phyloP scores from a whole-genome alignment of 495 filamentous ascomycete species.

The Hypoxylon subgilvum region DNA sequence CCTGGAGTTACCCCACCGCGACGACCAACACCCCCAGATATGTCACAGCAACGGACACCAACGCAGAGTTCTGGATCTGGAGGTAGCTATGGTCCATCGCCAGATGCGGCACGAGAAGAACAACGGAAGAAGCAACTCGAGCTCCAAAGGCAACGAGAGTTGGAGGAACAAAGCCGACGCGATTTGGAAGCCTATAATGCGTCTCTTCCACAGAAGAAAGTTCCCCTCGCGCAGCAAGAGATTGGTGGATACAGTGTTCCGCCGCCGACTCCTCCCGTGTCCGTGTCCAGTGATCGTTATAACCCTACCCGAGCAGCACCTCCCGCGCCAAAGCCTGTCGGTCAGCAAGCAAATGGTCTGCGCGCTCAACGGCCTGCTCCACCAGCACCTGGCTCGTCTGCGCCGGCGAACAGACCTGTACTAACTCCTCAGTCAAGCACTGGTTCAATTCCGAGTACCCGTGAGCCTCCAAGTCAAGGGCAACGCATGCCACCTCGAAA shows the following conservation, averaged over 20 bases:
- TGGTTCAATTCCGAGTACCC: constrained; percentile 26
- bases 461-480: constrained; percentile 33
- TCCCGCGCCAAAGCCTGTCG: constrained; percentile 60
- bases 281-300: constrained; percentile 72
- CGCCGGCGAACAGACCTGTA: constrained; percentile 45
- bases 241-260: constrained; percentile 73
- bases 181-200: constrained; percentile 87
- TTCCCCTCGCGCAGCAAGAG: constrained; percentile 86
- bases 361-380: constrained; percentile 62
- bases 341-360: constrained; percentile 55
- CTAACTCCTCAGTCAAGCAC: constrained; percentile 52
- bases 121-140: constrained; percentile 52
- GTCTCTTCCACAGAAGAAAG: constrained; percentile 76
- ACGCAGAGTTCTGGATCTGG: constrained; percentile 54
- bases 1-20: constrained; percentile 42
- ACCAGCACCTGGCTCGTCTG: constrained; percentile 46
- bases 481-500: constrained; percentile 37
- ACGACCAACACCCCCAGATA: constrained; percentile 51
- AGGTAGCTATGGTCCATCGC: constrained; percentile 55
- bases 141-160: constrained; percentile 63
- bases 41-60: constrained; percentile 51
- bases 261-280: constrained; percentile 56
- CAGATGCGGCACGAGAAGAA: constrained; percentile 63
- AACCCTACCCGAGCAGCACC: constrained; percentile 79
- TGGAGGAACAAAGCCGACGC: constrained; percentile 69